Evolutionary conservation across 2,329 filamentous ascomycete species (phyloP), one percentile per base, ranked within the genome.

Genomic region (Curvularia verruculosa): DNA sequence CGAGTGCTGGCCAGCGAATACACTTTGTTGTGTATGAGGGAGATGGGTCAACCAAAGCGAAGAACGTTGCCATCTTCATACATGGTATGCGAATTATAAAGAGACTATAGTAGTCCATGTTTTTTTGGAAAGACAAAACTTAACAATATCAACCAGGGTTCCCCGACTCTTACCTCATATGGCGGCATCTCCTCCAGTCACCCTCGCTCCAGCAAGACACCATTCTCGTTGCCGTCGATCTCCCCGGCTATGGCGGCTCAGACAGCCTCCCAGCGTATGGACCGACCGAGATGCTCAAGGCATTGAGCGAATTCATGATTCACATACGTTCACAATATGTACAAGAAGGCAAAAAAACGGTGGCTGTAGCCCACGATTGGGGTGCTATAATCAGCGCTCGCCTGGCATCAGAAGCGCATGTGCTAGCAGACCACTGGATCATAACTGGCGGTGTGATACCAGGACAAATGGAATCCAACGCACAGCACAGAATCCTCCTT

Each of bases 191-290:
- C 23, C 71, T 86, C 19, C 70, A 71, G 37, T 80, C 79, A 0
- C 56, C 75, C 8, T 64, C 72, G 9, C 70, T 79, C 26, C 57
- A 76, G 24, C 63, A 76, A 6, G 78, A 80, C 19, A 54, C 63
- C 43, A 79, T 79, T 19, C 63, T 86, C 6, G 78, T 87, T 29
- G 84, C 83, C 0, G 75, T 86, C 37, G 85, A 87, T 65, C 68
- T 87, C 6, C 85, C 85, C 18, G 84, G 85, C 1, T 86, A 82
- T 59, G 85, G 85, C 34, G 85, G 85, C 9, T 85, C 81, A 54
- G 83, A 85, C 59, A 77, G 77, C 48, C 69, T 86, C 54, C 68
- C 77, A 1, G 67, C 74, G 45, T 86, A 86, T 62, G 76, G 78
- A 2, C 75, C 83, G 1, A 79, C 82, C 12, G 74, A 80, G 39